Evolutionary conservation across 1,284 basidiomycete genomes (phyloP).

Genomic region (Coniophora puteana): DNA sequence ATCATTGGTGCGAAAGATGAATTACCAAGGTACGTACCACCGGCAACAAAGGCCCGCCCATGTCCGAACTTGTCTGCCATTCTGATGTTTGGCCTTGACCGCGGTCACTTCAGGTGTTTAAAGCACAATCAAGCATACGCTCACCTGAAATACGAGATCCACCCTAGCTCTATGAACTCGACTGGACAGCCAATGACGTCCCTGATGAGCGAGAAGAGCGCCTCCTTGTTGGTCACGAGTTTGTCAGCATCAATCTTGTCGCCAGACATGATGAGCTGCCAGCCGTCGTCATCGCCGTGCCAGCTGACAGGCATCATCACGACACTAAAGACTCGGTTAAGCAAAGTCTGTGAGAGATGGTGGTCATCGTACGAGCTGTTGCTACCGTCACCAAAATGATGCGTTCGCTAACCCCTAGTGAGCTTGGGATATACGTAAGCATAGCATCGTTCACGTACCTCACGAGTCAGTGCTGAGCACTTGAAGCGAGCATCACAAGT

Average conservation of each 20-base stretch:
- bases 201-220: conserved; percentile 10
- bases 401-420: conserved; percentile 15
- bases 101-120: no score
- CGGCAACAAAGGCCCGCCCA: conserved; percentile 33
- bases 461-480: neutral
- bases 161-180: conserved; percentile 13
- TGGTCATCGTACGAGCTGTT: neutral
- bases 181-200: conserved; percentile 12
- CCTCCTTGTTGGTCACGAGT: neutral
- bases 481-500: conserved; percentile 16
- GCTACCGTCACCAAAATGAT: conserved; percentile 23
- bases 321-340: conserved; percentile 5
- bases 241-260: neutral
- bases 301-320: conserved; percentile 11
- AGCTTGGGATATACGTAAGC: neutral
- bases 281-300: conserved; percentile 6
- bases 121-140: neutral
- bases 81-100: conserved; percentile 36
- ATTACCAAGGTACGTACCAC: conserved; percentile 27
- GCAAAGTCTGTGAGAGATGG: conserved; percentile 3
- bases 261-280: conserved; percentile 1
- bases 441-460: no score
- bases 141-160: conserved; percentile 22
- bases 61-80: conserved; percentile 32
- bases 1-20: neutral